phyloP scores from a whole-genome alignment of 441 rosid species.

The Euphorbia corollata region DNA sequence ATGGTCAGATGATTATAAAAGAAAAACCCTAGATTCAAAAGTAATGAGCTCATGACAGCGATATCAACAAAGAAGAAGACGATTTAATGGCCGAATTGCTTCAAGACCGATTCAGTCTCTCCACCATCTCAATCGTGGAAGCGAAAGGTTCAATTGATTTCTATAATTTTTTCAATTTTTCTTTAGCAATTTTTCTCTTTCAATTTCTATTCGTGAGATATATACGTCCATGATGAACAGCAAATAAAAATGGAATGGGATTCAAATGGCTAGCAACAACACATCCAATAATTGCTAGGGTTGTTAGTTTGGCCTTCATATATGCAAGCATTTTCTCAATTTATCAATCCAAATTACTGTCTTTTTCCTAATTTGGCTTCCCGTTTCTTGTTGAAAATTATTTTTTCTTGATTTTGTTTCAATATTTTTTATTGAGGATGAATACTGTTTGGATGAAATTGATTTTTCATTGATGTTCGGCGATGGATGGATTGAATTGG shows the following conservation, averaged over 20 bases:
- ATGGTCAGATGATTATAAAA: not conserved
- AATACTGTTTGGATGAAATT: no score
- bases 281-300: constrained; percentile 49
- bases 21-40: constrained; percentile 19
- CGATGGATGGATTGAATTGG: no score
- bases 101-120: constrained; percentile 66
- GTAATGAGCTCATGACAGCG: constrained; percentile 43
- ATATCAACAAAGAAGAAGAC: constrained; percentile 41
- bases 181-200: not conserved
- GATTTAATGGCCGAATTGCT: constrained; percentile 44
- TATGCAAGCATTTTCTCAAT: no score
- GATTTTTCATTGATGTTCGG: no score
- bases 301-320: constrained; percentile 38
- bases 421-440: no score
- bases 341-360: no score
- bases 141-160: constrained; percentile 39
- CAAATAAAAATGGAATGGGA: constrained; percentile 52
- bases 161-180: not conserved
- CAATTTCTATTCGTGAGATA: not conserved
- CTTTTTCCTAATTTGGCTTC: no score
- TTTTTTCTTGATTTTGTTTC: no score
- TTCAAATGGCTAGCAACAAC: no score
- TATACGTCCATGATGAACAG: constrained; percentile 28
- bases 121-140: constrained; percentile 66
- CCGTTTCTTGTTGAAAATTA: no score